Percentiles rank a stretch among this genome's conserved stretches.
These are phyloP conservation scores for Alnus rubra DNA, from an alignment of 306 rosid species.

Conservation along the genomic window DNA sequence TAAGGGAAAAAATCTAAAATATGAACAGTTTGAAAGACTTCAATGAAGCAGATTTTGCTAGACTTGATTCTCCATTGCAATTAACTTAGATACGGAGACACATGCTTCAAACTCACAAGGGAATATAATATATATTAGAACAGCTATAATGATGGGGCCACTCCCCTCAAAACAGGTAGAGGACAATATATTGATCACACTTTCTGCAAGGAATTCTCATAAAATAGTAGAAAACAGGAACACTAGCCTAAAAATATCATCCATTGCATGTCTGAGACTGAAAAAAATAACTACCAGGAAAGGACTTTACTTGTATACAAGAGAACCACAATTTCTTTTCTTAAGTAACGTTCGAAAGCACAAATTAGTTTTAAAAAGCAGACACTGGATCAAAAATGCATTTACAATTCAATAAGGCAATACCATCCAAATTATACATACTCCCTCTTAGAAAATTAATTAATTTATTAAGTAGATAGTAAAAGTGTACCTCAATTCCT, in stretches of 20 bases:
- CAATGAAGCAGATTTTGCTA: not conserved
- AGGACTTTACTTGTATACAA: not conserved
- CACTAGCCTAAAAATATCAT: not conserved
- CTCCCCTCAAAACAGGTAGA: not conserved
- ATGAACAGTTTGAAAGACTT: not conserved
- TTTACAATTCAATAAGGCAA: not conserved
- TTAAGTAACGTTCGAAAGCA: not conserved
- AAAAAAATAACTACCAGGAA: not conserved
- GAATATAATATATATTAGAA: not conserved
- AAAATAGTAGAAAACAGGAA: not conserved
- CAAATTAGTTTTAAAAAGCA: not conserved
- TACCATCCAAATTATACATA: not conserved
- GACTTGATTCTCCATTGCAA: not conserved
- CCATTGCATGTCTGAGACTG: not conserved
- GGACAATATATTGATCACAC: not conserved
- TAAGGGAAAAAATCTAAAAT: not conserved
- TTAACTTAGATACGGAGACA: not conserved
- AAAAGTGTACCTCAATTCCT: slow-evolving; percentile 74
- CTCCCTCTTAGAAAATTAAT: slow-evolving; percentile 1
- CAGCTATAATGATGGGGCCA: not conserved
- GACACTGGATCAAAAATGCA: not conserved
- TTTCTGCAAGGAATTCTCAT: not conserved
- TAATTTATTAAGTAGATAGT: not conserved
- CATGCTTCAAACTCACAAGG: not conserved
- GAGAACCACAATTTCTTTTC: not conserved